Evolutionary conservation across 805 yeast species (phyloP), one percentile per base, ranked within the genome.

Genomic region (Teunomyces tritomae): DNA sequence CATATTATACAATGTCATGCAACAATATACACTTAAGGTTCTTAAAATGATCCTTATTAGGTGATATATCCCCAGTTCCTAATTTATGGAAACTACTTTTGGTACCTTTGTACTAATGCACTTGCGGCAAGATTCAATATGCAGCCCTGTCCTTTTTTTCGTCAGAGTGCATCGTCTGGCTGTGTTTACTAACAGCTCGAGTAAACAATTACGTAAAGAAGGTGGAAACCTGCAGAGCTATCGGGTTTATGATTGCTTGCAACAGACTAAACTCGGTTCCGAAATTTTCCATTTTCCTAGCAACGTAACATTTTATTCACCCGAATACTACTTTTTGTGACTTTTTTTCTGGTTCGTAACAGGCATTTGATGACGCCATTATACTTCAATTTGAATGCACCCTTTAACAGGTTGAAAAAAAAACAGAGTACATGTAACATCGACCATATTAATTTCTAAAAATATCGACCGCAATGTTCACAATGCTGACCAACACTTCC

Each of bases 401-500:
- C 24, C 24, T 20, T 20, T 20, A 20, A 20, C 6, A 20, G 32
- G 32, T 29, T 8, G 10, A 33, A 14, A 16, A 16, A 17, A 20
- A 37, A 20, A n/a, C 14, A 11, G 28, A 26, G 14, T n/a, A n/a
- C n/a, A n/a, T n/a, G n/a, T 24, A 3, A 8, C 34, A 13, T 16
- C 17, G 14, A 26, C 26, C 13, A 8, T 9, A 24, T 37, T n/a
- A 37, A 8, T 37, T 37, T 0, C 71, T 66, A 43, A 72, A 51
- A 29, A 83, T 67, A 60, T 83, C 88, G 32, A 82, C 79, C 9
- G 84, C 75, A 20, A 90, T 89, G 60, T 91, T 91, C 35, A 91
- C 76, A 8, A 92, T 75, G 14, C 97, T 91, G 4, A 92, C 95
- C 28, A 91, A 67, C 11, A 92, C 96, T 68, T 92, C 96, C 6